These are phyloP conservation scores for Domatiomyces globalis DNA, from an alignment of 2,329 filamentous ascomycete genomes.

Conservation along the genomic window DNA sequence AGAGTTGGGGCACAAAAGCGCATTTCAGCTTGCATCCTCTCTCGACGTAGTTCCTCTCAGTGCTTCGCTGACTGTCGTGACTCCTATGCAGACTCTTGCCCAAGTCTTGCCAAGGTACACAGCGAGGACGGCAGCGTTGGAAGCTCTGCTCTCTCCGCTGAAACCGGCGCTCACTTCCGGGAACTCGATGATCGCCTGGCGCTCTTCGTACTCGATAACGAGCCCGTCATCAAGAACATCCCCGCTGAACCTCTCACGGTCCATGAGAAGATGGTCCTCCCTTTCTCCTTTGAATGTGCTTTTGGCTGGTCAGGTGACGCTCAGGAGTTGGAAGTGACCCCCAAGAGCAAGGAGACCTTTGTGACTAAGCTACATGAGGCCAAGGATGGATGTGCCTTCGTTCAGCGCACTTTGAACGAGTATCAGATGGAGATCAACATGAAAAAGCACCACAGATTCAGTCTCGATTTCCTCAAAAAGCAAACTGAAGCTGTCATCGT, in stretches of 20 bases:
- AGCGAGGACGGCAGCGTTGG: background rate
- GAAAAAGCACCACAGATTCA: constrained; percentile 8
- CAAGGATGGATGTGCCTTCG: constrained; percentile 71
- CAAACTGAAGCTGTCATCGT: constrained; percentile 7
- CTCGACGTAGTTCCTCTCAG: too few relatives aligned
- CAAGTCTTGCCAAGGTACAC: background rate
- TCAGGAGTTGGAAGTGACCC: background rate
- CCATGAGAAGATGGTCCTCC: background rate
- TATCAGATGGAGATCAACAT: constrained; percentile 12
- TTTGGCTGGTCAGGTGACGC: background rate
- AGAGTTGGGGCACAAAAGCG: background rate
- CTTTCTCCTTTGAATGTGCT: background rate
- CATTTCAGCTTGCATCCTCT: background rate
- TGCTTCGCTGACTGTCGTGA: background rate
- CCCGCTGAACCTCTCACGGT: background rate
- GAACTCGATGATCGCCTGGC: background rate
- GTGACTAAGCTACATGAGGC: constrained; percentile 61
- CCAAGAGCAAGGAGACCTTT: background rate
- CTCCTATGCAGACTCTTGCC: too few relatives aligned
- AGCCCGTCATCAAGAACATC: background rate
- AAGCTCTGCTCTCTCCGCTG: background rate
- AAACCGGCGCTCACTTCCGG: background rate
- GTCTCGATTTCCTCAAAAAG: constrained; percentile 8
- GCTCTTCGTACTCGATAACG: background rate
- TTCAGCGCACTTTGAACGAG: background rate